These are phyloP conservation scores for Musa troglodytarum DNA, from an alignment of 176 grass and related monocot genomes.

Conservation along the genomic window DNA sequence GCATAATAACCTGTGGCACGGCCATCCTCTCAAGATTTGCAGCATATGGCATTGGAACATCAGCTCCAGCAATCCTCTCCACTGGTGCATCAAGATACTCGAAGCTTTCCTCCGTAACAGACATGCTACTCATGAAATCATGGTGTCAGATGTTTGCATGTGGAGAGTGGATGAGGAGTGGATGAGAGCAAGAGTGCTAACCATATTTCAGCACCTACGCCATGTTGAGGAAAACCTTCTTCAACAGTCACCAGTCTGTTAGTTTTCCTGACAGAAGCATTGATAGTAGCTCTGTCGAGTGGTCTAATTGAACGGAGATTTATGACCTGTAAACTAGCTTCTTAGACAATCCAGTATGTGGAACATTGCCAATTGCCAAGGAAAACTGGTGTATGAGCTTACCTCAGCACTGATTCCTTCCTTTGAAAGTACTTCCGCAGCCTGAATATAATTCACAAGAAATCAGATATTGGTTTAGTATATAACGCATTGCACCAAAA, in stretches of 20 bases:
- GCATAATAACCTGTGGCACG: constrained; percentile 70
- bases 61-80: constrained; percentile 85
- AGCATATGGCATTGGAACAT: constrained; percentile 95
- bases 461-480: background rate
- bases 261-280: constrained; percentile 91
- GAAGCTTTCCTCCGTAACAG: constrained; percentile 80
- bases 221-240: constrained; percentile 94
- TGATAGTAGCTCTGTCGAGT: constrained; percentile 71
- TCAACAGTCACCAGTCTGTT: constrained; percentile 77
- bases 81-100: constrained; percentile 90
- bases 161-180: background rate
- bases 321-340: constrained; percentile 55
- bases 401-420: constrained; percentile 98
- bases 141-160: background rate
- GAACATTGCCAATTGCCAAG: background rate
- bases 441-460: constrained; percentile 41
- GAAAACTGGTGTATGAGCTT: constrained; percentile 16
- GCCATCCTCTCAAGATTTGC: constrained; percentile 94
- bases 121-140: constrained; percentile 44
- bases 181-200: constrained; percentile 17
- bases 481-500: background rate
- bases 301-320: constrained; percentile 90
- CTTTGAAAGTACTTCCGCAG: constrained; percentile 75
- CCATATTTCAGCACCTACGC: constrained; percentile 94
- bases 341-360: constrained; percentile 1